phyloP scores from a whole-genome alignment of 257 asterid species.

The Salvia miltiorrhiza region DNA sequence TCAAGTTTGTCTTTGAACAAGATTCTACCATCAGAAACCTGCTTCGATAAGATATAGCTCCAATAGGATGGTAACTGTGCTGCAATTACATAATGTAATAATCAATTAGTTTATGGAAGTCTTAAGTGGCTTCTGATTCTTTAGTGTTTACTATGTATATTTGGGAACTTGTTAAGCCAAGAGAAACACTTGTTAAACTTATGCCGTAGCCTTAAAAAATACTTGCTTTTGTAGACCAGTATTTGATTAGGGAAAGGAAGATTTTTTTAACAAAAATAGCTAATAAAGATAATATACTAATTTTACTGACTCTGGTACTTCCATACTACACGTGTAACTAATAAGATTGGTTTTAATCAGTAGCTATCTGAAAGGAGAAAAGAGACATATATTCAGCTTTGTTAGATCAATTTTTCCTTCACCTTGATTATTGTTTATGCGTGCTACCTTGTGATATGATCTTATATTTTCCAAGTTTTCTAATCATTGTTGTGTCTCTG shows the following conservation, averaged over 20 bases:
- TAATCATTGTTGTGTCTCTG: background rate
- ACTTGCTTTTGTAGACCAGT: background rate
- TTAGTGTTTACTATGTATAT: background rate
- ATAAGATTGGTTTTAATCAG: background rate
- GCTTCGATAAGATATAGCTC: background rate
- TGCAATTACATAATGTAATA: background rate
- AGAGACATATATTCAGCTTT: background rate
- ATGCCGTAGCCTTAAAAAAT: background rate
- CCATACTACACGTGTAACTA: background rate
- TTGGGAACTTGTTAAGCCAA: background rate
- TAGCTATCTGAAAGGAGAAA: constrained; percentile 1
- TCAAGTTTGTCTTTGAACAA: background rate
- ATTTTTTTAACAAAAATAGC: background rate
- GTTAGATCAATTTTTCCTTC: background rate
- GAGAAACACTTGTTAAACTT: background rate
- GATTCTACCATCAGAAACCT: background rate
- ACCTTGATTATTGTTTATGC: background rate
- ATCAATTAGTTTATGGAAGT: background rate
- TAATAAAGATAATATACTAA: background rate
- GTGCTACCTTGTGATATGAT: background rate
- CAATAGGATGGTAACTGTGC: background rate
- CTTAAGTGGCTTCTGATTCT: background rate
- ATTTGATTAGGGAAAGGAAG: background rate
- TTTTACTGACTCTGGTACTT: background rate
- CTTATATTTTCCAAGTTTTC: background rate